A percentile compares a stretch with the other conserved stretches of the same genome.
Evolutionary conservation across 192 early-diverging fungal genomes (phyloP).

Genomic region (Rhizophagus clarus): DNA sequence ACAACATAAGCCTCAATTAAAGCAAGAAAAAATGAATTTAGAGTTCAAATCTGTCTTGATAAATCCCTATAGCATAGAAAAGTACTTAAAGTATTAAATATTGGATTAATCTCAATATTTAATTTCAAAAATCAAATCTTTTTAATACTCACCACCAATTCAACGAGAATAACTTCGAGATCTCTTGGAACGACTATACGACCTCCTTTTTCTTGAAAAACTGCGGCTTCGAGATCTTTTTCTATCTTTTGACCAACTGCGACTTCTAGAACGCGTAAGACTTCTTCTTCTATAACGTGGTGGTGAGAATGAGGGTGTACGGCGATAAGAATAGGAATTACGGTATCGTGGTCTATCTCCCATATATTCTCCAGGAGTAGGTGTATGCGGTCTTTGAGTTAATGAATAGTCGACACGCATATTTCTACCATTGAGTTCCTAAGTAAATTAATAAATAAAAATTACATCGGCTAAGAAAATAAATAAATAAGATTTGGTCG

Average conservation of each 20-base stretch:
- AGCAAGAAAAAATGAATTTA: slow-evolving; percentile 11
- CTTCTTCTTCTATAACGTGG: slow-evolving; percentile 35
- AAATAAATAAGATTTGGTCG: not conserved
- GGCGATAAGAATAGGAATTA: slow-evolving; percentile 33
- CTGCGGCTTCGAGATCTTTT: slow-evolving; percentile 21
- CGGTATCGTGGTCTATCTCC: slow-evolving; percentile 46
- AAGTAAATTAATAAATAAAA: slow-evolving; percentile 10
- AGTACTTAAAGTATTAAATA: not conserved
- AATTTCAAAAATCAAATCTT: not conserved
- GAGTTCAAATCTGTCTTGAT: not conserved
- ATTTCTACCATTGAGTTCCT: slow-evolving; percentile 61
- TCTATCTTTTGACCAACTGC: slow-evolving; percentile 31
- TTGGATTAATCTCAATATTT: no score
- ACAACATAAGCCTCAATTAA: slow-evolving; percentile 4
- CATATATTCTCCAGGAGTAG: slow-evolving; percentile 78
- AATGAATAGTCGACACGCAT: slow-evolving; percentile 65
- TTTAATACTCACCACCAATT: not conserved
- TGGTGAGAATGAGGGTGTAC: slow-evolving; percentile 42
- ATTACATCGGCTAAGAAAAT: not conserved
- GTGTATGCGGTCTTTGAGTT: slow-evolving; percentile 62
- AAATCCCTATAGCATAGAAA: not conserved
- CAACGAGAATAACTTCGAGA: slow-evolving; percentile 23
- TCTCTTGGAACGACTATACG: slow-evolving; percentile 8
- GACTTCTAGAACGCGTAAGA: slow-evolving; percentile 20
- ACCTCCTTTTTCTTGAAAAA: slow-evolving; percentile 1